A percentile compares a stretch with the other conserved stretches of the same genome.
Evolutionary conservation across 805 yeast genomes (phyloP).

Genomic region (Teunomyces panamensis): DNA sequence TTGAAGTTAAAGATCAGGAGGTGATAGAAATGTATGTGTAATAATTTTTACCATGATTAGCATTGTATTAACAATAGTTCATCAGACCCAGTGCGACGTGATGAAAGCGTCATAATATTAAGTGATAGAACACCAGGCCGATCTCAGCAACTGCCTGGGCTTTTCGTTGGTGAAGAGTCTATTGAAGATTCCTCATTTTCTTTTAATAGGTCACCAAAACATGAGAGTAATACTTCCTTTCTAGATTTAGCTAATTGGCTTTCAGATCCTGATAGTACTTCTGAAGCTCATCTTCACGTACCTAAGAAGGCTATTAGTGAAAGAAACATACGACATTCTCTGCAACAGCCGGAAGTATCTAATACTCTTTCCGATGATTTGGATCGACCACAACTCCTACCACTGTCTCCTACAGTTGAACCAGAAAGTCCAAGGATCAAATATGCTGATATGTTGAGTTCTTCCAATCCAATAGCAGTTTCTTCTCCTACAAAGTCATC

Average conservation of each 20-base stretch:
- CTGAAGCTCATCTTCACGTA: background rate
- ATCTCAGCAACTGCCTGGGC: background rate
- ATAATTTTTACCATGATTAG: background rate
- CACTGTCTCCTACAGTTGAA: background rate
- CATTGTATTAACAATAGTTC: slow-evolving; percentile 1
- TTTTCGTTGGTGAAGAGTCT: slow-evolving; percentile 7
- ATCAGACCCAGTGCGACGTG: slow-evolving; percentile 1
- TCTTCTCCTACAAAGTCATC: background rate
- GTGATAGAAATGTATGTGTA: slow-evolving; percentile 21
- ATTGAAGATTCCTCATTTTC: slow-evolving; percentile 19
- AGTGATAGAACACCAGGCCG: background rate
- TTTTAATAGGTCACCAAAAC: slow-evolving; percentile 6
- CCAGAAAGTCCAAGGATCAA: background rate
- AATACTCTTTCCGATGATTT: background rate
- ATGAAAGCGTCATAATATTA: background rate
- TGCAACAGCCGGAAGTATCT: background rate
- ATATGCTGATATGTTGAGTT: background rate
- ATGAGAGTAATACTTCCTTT: slow-evolving; percentile 3
- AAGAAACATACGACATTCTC: background rate
- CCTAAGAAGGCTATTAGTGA: background rate
- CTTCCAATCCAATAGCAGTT: background rate
- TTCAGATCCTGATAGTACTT: slow-evolving; percentile 12
- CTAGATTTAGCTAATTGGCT: slow-evolving; percentile 21
- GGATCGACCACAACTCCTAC: background rate
- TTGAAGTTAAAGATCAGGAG: slow-evolving; percentile 13